Evolutionary conservation across 1,284 basidiomycete genomes (phyloP).

Genomic region (Ustilago xerochloae): DNA sequence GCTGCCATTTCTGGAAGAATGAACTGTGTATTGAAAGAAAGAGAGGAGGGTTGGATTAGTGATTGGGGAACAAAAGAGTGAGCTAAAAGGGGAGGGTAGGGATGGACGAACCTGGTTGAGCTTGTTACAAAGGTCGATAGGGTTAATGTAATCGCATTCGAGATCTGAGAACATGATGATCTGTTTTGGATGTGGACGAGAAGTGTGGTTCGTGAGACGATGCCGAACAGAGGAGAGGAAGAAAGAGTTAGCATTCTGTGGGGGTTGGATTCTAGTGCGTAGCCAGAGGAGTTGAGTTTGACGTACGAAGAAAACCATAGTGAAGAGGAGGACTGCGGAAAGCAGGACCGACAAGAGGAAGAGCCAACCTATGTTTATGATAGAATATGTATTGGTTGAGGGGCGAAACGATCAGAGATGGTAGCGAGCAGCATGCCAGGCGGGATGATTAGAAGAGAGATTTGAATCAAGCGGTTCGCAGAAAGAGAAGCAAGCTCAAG

Average conservation of each 20-base stretch:
- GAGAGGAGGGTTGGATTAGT: background rate
- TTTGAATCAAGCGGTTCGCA: no score
- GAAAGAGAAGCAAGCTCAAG: no score
- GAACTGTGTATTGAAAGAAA: slow-evolving; percentile 74
- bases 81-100: background rate
- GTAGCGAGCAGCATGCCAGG: no score
- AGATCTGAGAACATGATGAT: slow-evolving; percentile 90
- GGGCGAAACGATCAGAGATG: background rate
- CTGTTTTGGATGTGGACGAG: slow-evolving; percentile 70
- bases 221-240: background rate
- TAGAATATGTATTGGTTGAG: background rate
- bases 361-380: slow-evolving; percentile 57
- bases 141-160: slow-evolving; percentile 89
- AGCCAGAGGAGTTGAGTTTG: background rate
- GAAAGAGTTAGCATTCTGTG: slow-evolving; percentile 3
- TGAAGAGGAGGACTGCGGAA: slow-evolving; percentile 65
- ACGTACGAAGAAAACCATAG: slow-evolving; percentile 68
- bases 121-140: slow-evolving; percentile 99
- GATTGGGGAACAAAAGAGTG: background rate
- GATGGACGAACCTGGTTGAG: slow-evolving; percentile 83
- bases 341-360: slow-evolving; percentile 66
- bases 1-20: slow-evolving; percentile 95
- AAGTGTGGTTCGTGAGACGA: no score
- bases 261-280: background rate
- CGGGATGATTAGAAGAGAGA: no score